Conservation (phyloP, 768 basidiomycete species). For the Amyloporia xantha region DNA sequence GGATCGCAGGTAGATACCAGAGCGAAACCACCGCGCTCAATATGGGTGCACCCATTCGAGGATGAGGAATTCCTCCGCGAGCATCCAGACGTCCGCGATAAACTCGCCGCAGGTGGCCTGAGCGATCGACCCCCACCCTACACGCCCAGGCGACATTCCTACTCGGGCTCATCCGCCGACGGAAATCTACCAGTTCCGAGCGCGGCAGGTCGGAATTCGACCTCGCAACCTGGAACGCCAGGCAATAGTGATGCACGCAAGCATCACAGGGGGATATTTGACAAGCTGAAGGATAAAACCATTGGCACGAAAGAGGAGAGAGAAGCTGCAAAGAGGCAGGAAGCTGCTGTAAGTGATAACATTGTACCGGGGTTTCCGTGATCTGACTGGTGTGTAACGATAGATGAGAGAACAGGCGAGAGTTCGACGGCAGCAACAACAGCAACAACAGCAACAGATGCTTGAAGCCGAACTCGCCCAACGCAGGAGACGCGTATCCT, state of each 20-base stretch:
- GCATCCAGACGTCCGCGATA: constrained; percentile 42
- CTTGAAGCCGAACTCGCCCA: not conserved
- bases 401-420: constrained; percentile 14
- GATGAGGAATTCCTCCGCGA: constrained; percentile 56
- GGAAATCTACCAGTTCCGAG: constrained; percentile 9
- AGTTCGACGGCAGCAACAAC: constrained; percentile 12
- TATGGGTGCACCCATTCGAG: constrained; percentile 70
- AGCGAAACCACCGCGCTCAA: constrained; percentile 55
- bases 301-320: constrained; percentile 62
- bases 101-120: constrained; percentile 19
- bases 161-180: constrained; percentile 11
- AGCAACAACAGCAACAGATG: constrained; percentile 12
- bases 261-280: constrained; percentile 48
- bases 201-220: not conserved
- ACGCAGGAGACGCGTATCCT: not conserved
- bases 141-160: constrained; percentile 23
- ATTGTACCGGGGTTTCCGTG: no score
- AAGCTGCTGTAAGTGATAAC: constrained; percentile 19
- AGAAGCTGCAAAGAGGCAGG: constrained; percentile 32
- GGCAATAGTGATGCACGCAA: constrained; percentile 7
- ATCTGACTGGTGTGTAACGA: not conserved
- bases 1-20: constrained; percentile 52
- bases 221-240: constrained; percentile 16
- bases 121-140: constrained; percentile 19
- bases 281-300: constrained; percentile 55